phyloP scores from a whole-genome alignment of 2,329 filamentous ascomycete species.

The Ilyonectria destructans region DNA sequence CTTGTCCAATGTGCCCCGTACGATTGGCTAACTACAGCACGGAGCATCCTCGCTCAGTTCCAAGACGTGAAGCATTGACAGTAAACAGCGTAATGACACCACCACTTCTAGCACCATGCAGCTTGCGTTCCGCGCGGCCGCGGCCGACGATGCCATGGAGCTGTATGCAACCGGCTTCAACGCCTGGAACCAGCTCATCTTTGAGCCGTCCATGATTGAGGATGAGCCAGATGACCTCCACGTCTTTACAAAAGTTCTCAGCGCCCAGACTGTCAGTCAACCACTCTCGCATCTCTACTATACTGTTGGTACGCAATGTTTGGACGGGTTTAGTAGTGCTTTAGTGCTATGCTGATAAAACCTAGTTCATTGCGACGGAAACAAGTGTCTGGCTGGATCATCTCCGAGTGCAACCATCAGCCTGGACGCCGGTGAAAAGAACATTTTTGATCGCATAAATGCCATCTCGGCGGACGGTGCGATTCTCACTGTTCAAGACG shows the following conservation, averaged over 20 bases:
- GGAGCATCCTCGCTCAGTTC: background rate
- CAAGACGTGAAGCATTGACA: background rate
- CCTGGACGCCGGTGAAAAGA: background rate
- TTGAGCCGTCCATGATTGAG: conserved; percentile 44
- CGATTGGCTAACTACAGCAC: too few species aligned
- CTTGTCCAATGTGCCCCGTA: too few species aligned
- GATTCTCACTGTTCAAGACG: conserved; percentile 17
- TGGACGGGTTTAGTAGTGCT: background rate
- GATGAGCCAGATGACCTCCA: conserved; percentile 63
- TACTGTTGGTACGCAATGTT: conserved; percentile 60
- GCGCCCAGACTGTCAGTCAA: conserved; percentile 53
- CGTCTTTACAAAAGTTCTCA: conserved; percentile 62
- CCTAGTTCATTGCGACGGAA: conserved; percentile 42
- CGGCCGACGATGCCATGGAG: conserved; percentile 56
- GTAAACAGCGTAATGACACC: background rate
- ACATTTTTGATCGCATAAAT: conserved; percentile 26
- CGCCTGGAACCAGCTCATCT: conserved; percentile 70
- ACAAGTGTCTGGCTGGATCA: conserved; percentile 42
- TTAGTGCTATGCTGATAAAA: conserved; percentile 11
- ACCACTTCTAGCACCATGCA: conserved; percentile 22
- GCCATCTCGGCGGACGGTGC: conserved; percentile 41
- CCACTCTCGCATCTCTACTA: conserved; percentile 59
- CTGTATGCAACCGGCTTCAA: conserved; percentile 73
- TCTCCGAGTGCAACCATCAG: conserved; percentile 4
- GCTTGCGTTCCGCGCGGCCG: conserved; percentile 26